Evolutionary conservation across 768 basidiomycete species (phyloP), one percentile per base, ranked within the genome.

Genomic region (Tricholomella constricta): DNA sequence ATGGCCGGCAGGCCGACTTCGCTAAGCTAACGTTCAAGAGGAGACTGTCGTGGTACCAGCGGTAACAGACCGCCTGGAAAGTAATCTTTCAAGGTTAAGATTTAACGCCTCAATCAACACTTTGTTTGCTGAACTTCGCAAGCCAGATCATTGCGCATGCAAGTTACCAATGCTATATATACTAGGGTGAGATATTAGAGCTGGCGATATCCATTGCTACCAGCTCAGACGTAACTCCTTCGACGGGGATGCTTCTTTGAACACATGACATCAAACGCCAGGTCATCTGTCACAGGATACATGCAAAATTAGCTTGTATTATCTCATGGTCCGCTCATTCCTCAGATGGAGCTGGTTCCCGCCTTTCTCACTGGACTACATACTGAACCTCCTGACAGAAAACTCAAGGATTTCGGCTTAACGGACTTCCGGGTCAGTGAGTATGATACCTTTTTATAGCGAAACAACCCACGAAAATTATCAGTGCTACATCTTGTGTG

Each of bases 201-300:
- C 31, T 9, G 31, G 10, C 38, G 4, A 40, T 40, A 15, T 40
- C 38, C 38, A 40, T 8, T 9, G 10, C 17, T 4, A 17, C 17
- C 38, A 17, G 38, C 15, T 17, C 38, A 19, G n/a, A 11, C 22
- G 22, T 40, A 40, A 19, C 8, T 40, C 14, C 8, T 40, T 23
- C 17, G 17, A 40, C 38, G 22, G 38, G 23, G 25, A 26, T 32
- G 29, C 25, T 32, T 45, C 15, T 45, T 31, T 15, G 45, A 12
- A 17, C 45, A 47, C 32, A 17, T 47, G 45, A 46, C 48, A 41
- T 32, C 48, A 50, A 5, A 32, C 5, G 40, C 29, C 14, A 20
- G 48, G 38, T 50, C 48, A 51, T 42, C 31, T 50, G 48, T 43
- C 38, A 31, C 37, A 14, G 31, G n/a, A 38, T 38, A 9, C 6